Evolutionary conservation across 176 grass and related monocot species (phyloP), one percentile per base, ranked within the genome.

Genomic region (Cenchrus fungigraminus): DNA sequence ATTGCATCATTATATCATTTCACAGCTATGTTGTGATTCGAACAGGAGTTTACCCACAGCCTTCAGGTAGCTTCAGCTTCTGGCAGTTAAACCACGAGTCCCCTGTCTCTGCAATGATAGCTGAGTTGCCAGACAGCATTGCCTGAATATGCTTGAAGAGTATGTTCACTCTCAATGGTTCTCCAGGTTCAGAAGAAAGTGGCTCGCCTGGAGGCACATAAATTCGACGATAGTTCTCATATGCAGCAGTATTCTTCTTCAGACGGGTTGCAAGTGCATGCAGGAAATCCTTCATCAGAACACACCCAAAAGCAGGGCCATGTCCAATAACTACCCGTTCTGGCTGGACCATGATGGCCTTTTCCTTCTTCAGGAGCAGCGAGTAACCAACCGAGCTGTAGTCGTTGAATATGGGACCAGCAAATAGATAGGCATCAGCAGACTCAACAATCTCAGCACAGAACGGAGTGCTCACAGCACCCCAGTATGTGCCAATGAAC

Each of bases 11-110:
- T 9, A 62, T 37, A 37, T 14, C 17, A 74, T 45, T 69, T 13
- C 5, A 53, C 13, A 54, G 6, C 43, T 5, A 13, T 29, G 9
- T 19, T 71, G n/a, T 65, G 19, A 45, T 64, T 72, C 37, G 3
- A 62, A 68, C 19, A 79, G 34, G 54, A 86, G 43, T 54, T 88
- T 86, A 92, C 90, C 90, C 86, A 63, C 90, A 92, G 52, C 86
- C 86, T 74, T 92, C 86, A 0, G 90, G 90, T 58, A 92, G 74
- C 58, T 86, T 86, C 22, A 92, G 78, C 68, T 92, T 92, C 78
- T 92, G 86, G 68, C 90, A 89, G 69, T 89, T 92, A 78, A 92
- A 92, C 90, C 90, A 92, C 3, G 90, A 92, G 74, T 92, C 90
- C 28, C 90, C 90, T 34, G 90, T 92, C 86, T 92, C 90, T 77